Conservation (phyloP, 768 basidiomycete genomes). For the Leucocoprinus sp. region DNA sequence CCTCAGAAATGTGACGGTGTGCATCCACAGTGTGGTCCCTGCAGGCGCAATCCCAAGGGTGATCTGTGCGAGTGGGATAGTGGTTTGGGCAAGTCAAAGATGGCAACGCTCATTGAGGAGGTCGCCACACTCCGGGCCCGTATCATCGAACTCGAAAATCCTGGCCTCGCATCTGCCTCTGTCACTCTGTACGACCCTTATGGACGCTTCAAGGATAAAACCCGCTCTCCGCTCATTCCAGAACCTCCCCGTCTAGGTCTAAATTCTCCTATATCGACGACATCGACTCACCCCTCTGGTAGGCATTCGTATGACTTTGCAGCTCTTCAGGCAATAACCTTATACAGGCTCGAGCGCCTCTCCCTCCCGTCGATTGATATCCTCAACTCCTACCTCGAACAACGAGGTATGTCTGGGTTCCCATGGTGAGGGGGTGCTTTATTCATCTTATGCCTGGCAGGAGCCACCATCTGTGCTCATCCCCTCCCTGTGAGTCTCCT, state of each 20-base stretch:
- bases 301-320: constrained; percentile 32
- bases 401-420: constrained; percentile 26
- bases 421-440: background rate
- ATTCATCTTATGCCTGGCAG: constrained; percentile 18
- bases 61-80: constrained; percentile 71
- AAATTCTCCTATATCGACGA: constrained; percentile 33
- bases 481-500: constrained; percentile 26
- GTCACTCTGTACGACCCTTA: constrained; percentile 49
- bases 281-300: constrained; percentile 41
- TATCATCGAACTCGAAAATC: constrained; percentile 49
- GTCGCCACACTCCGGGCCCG: constrained; percentile 48
- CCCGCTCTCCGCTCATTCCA: constrained; percentile 27
- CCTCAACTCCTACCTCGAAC: constrained; percentile 28
- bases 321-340: constrained; percentile 28
- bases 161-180: constrained; percentile 36
- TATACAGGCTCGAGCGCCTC: constrained; percentile 39
- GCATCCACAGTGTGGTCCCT: constrained; percentile 59
- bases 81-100: constrained; percentile 50
- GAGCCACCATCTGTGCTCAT: constrained; percentile 31
- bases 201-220: constrained; percentile 23
- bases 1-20: constrained; percentile 55
- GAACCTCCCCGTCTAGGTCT: constrained; percentile 23
- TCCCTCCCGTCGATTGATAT: constrained; percentile 25
- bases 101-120: constrained; percentile 52
- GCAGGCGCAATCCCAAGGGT: constrained; percentile 46